A percentile compares a stretch with the other conserved stretches of the same genome.
These are phyloP conservation scores for Fagopyrum esculentum DNA, from an alignment of 148 eudicot genomes.

Conservation along the genomic window DNA sequence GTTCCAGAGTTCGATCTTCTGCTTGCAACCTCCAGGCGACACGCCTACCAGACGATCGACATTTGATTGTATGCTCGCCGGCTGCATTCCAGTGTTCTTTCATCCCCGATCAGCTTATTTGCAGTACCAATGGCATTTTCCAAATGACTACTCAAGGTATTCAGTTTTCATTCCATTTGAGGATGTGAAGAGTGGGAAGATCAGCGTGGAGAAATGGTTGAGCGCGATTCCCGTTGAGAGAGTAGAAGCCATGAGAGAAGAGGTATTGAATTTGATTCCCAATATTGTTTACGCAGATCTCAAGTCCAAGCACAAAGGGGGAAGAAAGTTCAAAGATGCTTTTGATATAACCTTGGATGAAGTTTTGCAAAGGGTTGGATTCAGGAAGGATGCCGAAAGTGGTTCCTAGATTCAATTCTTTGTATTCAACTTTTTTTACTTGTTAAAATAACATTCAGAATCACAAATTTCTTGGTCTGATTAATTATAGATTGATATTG, in stretches of 20 bases:
- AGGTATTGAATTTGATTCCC: conserved; percentile 9
- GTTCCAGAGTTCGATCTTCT: conserved; percentile 87
- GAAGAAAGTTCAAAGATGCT: conserved; percentile 8
- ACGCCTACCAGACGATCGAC: conserved; percentile 89
- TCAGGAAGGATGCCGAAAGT: conserved; percentile 3
- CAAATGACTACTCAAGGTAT: conserved; percentile 54
- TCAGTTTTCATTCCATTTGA: conserved; percentile 24
- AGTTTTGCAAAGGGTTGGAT: conserved; percentile 1
- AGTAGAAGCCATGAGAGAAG: conserved; percentile 14
- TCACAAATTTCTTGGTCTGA: too few relatives aligned
- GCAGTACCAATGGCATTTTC: conserved; percentile 91
- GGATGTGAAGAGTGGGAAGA: conserved; percentile 36
- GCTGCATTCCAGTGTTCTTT: conserved; percentile 95
- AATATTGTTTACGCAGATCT: conserved; percentile 6
- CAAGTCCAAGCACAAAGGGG: neutral
- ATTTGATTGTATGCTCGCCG: conserved; percentile 85
- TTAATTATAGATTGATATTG: too few relatives aligned
- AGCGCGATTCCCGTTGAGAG: neutral
- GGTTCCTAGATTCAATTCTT: too few relatives aligned
- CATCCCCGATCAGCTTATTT: conserved; percentile 78
- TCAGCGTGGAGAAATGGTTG: conserved; percentile 9
- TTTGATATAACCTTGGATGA: conserved; percentile 3
- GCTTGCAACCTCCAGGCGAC: conserved; percentile 92
- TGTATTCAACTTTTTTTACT: too few relatives aligned
- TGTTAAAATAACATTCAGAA: too few relatives aligned